Percentiles rank a stretch among this genome's conserved stretches.
These are phyloP conservation scores for Solanum appendiculatum DNA, from an alignment of 257 asterid species.

Conservation along the genomic window DNA sequence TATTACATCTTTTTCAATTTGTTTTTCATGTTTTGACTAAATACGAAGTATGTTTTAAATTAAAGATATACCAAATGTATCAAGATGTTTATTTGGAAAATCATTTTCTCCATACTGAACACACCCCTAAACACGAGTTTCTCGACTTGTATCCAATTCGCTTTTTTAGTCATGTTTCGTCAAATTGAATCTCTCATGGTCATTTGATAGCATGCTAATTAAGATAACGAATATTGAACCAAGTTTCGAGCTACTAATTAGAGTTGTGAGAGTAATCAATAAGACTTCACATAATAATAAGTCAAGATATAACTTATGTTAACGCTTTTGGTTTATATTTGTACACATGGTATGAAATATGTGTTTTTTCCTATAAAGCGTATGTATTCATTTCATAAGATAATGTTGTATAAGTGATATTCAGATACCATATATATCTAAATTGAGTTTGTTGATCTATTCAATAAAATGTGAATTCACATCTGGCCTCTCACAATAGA, in stretches of 20 bases:
- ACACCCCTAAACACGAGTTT: no score
- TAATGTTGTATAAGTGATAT: not conserved
- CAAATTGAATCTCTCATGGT: not conserved
- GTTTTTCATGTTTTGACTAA: no score
- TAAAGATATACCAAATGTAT: no score
- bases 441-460: not conserved
- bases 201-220: not conserved
- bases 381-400: not conserved
- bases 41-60: no score
- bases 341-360: not conserved
- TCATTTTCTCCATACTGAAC: no score
- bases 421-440: not conserved
- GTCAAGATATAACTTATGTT: not conserved
- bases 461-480: not conserved
- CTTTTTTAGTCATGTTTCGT: accelerated
- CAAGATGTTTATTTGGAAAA: not conserved
- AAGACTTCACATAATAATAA: not conserved
- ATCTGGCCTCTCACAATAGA: not conserved
- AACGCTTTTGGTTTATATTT: not conserved
- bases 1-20: no score
- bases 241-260: not conserved
- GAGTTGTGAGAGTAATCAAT: not conserved
- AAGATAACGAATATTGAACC: not conserved
- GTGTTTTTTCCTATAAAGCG: not conserved
- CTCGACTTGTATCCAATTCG: not conserved